Conservation (phyloP, 352 stramenopile genomes). For the Phytophthora sojae region DNA sequence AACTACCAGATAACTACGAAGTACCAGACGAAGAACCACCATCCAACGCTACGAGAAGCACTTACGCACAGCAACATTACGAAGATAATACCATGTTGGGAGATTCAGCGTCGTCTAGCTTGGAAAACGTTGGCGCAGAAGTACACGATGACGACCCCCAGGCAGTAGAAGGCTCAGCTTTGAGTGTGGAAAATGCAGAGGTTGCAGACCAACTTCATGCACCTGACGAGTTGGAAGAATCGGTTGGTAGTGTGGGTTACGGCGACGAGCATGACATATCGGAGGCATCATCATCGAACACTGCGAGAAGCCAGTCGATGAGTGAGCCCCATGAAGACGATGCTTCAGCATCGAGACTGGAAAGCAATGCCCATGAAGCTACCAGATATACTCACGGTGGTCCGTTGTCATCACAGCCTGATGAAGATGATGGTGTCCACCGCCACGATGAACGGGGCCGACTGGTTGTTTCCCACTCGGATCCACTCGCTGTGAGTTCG, state of each 20-base stretch:
- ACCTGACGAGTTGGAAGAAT: conserved; percentile 7
- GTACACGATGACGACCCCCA: not conserved
- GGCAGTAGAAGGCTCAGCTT: conserved; percentile 4
- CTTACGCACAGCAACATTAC: not conserved
- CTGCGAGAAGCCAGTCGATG: too few relatives aligned
- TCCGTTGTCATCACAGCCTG: not conserved
- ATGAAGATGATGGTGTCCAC: conserved; percentile 12
- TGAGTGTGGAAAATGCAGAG: not conserved
- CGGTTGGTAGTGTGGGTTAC: not conserved
- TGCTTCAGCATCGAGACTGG: too few relatives aligned
- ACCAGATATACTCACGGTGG: not conserved
- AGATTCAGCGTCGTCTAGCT: conserved; percentile 4
- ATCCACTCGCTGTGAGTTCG: conserved; percentile 21
- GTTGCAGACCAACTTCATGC: not conserved
- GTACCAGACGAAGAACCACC: conserved; percentile 3
- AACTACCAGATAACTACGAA: too few relatives aligned
- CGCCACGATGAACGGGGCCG: not conserved
- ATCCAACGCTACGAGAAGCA: conserved; percentile 1
- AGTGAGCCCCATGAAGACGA: too few relatives aligned
- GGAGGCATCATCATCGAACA: not conserved
- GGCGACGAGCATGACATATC: not conserved
- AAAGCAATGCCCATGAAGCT: too few relatives aligned
- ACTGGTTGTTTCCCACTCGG: not conserved
- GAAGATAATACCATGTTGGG: conserved; percentile 7
- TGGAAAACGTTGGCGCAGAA: not conserved